Evolutionary conservation across 2,329 filamentous ascomycete genomes (phyloP), one percentile per base, ranked within the genome.

Genomic region (Plenodomus lindquistii): DNA sequence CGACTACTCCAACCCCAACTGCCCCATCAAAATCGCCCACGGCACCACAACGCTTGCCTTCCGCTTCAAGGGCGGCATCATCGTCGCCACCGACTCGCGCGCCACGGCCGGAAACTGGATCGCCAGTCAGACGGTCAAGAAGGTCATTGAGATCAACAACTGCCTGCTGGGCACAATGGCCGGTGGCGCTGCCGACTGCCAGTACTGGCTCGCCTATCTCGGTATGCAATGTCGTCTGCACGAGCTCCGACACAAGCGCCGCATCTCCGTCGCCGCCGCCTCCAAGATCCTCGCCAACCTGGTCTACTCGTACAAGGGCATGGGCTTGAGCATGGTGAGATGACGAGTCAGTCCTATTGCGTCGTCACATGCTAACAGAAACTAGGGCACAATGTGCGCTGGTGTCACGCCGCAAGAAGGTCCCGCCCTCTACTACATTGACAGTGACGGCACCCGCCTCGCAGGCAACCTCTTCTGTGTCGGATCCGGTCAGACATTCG

Each of bases 71-170:
- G 92, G 92, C 67, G 94, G 94, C 72, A 97, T 99, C 77, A 95
- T 99, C 71, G 93, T 99, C 43, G 93, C 93, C 45, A 99, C 94
- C 50, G 94, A 99, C 79, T 99, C 94, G 52, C 86, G 94, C 78
- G 94, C 94, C 52, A 96, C 94, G 40, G 93, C 94, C 22, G 94
- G 94, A 69, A 95, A 94, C 84, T 99, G 94, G 94, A 99, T 99
- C 77, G 94, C 94, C 60, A 96, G 90, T 78, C 94, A 99, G 82
- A 99, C 94, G 44, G 94, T 99, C 71, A 99, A 99, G 86, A 99
- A 99, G 83, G 94, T 99, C 63, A 97, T 99, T 71, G 91, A 96
- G 82, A 96, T 96, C 81, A 96, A 96, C 81, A 90, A 82, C 76
- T 88, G 87, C 75, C 82, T 99, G 76, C 79, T 99, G 68, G 94